Evolutionary conservation across 2,329 filamentous ascomycete genomes (phyloP), one percentile per base, ranked within the genome.

Genomic region (Ophiostoma fasciatum): DNA sequence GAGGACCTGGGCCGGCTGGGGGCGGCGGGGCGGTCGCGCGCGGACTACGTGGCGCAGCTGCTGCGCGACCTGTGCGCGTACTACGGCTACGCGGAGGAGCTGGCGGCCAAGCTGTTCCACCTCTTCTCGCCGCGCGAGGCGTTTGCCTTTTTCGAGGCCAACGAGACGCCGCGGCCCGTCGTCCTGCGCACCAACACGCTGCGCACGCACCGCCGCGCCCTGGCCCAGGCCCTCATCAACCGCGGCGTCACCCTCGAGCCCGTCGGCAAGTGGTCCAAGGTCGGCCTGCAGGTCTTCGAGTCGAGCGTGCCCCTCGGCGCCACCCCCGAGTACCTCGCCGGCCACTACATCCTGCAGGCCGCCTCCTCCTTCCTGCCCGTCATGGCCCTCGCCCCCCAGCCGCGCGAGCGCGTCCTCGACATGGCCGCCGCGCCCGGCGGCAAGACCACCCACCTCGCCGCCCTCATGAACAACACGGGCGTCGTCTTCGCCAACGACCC

Each of bases 251-350:
- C 87, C 12, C 72, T 98, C 27, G 88, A 98, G 59, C 90, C 90
- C 3, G 84, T 98, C 14, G 90, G 90, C 42, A 96, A 96, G 59
- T 98, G 90, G 90, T 90, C 82, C 48, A 98, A 98, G 63, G 85
- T 98, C 44, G 90, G 90, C 32, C 71, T 98, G 28, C 90, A 98
- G 57, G 75, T 98, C 41, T 98, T 98, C 56, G 90, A 98, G 58
- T 82, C 81, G 39, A 79, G 77, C 42, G 66, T 73, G 5, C 84
- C 85, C 3, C 71, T 94, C 1, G 87, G 87, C 69, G 90, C 90
- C 20, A 98, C 90, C 1, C 90, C 90, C 9, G 90, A 98, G 59
- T 98, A 98, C 57, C 74, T 98, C 11, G 87, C 88, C 13, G 90
- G 90, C 14, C 85, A 98, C 58, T 98, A 98, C 63, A 96, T 98